These are phyloP conservation scores for Exophiala sp. DNA, from an alignment of 2,329 filamentous ascomycete species.

Conservation along the genomic window DNA sequence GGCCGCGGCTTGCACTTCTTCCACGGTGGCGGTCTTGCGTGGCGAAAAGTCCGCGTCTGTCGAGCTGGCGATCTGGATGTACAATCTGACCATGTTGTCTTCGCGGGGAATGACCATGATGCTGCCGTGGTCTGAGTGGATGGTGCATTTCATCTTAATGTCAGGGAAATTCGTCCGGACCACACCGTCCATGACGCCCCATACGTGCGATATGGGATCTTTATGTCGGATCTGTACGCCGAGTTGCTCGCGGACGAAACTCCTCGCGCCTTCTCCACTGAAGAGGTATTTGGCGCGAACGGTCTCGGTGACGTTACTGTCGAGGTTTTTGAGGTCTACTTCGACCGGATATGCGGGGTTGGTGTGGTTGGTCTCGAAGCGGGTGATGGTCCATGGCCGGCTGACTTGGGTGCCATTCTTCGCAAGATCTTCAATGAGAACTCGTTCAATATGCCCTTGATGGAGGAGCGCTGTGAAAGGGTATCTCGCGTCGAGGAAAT, in stretches of 20 bases:
- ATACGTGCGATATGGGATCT: conserved; percentile 61
- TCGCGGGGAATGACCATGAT: conserved; percentile 60
- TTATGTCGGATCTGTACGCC: conserved; percentile 64
- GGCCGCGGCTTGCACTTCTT: conserved; percentile 57
- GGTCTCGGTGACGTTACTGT: conserved; percentile 67
- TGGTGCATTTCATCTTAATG: conserved; percentile 66
- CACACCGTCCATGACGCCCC: conserved; percentile 66
- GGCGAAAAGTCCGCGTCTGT: conserved; percentile 60
- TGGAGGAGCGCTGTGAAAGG: conserved; percentile 62
- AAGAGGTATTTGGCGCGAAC: conserved; percentile 61
- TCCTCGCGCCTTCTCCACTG: conserved; percentile 60
- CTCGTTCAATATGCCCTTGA: conserved; percentile 60
- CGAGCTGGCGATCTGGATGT: conserved; percentile 60
- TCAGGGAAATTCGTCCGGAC: conserved; percentile 62
- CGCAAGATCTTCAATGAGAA: conserved; percentile 60
- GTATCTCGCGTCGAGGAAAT: conserved; percentile 67
- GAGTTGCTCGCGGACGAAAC: conserved; percentile 60
- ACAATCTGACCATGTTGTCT: conserved; percentile 49
- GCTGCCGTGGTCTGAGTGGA: conserved; percentile 60
- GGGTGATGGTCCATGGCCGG: conserved; percentile 60
- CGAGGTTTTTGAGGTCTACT: conserved; percentile 71
- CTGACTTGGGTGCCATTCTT: conserved; percentile 56
- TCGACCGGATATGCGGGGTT: conserved; percentile 73
- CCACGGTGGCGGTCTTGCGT: conserved; percentile 56
- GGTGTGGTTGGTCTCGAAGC: conserved; percentile 58